Conservation (phyloP, 768 basidiomycete species). For the Boletus patriciae region DNA sequence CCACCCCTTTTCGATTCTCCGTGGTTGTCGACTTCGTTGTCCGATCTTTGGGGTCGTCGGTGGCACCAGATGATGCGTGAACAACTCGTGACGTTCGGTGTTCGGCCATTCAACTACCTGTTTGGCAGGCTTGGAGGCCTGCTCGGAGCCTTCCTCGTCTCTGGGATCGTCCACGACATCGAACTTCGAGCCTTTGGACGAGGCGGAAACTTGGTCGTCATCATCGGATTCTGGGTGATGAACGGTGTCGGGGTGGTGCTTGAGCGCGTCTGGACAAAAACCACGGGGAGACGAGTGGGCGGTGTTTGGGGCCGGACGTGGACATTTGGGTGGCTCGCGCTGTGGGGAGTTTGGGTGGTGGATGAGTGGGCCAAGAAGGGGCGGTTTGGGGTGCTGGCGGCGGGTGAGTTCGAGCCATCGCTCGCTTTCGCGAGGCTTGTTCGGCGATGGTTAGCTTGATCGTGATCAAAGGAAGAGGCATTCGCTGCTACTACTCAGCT, state of each 20-base stretch:
- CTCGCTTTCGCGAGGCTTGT: conserved; percentile 28
- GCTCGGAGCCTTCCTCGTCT: conserved; percentile 57
- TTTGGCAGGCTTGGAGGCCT: conserved; percentile 51
- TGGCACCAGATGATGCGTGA: conserved; percentile 71
- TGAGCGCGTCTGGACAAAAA: neutral
- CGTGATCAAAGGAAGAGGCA: neutral
- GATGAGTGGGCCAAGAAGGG: neutral
- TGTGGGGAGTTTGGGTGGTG: neutral
- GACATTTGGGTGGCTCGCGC: neutral
- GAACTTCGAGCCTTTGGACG: conserved; percentile 56
- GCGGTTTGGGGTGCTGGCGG: neutral
- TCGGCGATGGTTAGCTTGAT: neutral
- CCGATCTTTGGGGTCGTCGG: conserved; percentile 57
- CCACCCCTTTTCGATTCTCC: conserved; percentile 61
- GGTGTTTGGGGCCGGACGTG: neutral
- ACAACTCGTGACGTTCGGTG: conserved; percentile 49
- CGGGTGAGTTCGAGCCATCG: conserved; percentile 11
- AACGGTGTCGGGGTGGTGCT: neutral
- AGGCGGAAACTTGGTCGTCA: neutral
- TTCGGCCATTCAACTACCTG: conserved; percentile 41
- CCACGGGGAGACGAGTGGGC: neutral
- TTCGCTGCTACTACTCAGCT: too few relatives aligned
- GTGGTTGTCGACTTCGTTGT: conserved; percentile 55
- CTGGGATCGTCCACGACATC: conserved; percentile 56
- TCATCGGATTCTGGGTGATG: neutral